Percentiles rank a stretch among this genome's conserved stretches.
These are phyloP conservation scores for Sanghuangporus weigelae DNA, from an alignment of 1,284 basidiomycete species.

Conservation along the genomic window DNA sequence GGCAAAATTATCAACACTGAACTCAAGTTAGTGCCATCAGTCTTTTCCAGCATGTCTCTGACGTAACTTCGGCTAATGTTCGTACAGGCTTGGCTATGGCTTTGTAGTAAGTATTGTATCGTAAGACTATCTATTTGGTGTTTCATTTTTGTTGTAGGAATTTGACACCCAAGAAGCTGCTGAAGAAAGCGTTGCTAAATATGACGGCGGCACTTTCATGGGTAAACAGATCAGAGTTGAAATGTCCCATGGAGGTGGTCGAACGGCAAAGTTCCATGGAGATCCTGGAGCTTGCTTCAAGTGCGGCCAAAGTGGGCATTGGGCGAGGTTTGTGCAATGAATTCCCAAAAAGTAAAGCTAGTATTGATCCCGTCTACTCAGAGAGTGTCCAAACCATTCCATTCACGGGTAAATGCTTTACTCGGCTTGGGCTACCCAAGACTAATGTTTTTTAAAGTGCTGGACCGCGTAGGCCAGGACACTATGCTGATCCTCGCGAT, in stretches of 20 bases:
- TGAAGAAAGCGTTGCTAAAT: constrained; percentile 79
- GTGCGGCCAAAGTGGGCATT: constrained; percentile 77
- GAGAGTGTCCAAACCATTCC: constrained; percentile 67
- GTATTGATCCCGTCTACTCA: constrained; percentile 25
- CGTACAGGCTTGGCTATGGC: constrained; percentile 68
- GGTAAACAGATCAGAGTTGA: constrained; percentile 85
- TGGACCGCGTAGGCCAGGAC: constrained; percentile 13
- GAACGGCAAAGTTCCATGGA: constrained; percentile 68
- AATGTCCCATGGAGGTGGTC: constrained; percentile 73
- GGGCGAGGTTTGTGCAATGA: constrained; percentile 61
- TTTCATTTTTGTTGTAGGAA: constrained; percentile 45
- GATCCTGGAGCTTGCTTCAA: constrained; percentile 83
- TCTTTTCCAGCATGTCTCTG: constrained; percentile 15
- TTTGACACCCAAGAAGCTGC: constrained; percentile 75
- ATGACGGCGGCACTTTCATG: constrained; percentile 83
- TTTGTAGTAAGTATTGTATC: constrained; percentile 60
- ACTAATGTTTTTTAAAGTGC: constrained; percentile 15
- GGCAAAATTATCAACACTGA: constrained; percentile 73
- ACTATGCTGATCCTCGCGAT: constrained; percentile 49
- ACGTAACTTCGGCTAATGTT: constrained; percentile 18
- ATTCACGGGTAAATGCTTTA: constrained; percentile 30
- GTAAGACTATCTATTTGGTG: background rate
- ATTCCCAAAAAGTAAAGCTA: background rate
- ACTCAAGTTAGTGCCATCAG: constrained; percentile 59
- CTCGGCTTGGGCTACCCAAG: background rate